Conservation (phyloP, 176 grass and related monocot genomes). For the Triticum timopheevii region DNA sequence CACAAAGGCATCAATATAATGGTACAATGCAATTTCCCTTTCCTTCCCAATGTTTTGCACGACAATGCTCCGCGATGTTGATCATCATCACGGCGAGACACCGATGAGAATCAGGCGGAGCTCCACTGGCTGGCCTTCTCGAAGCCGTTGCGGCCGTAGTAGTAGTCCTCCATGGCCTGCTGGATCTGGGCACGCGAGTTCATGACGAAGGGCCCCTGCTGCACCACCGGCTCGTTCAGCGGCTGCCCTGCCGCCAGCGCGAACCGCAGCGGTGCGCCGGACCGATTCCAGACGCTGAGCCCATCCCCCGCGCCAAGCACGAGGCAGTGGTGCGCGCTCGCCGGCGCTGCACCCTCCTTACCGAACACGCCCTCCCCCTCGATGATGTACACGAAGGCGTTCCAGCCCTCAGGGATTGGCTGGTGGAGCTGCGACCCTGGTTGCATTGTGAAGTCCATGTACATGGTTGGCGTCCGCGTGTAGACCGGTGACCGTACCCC, state of each 20-base stretch:
- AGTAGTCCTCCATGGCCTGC: slow-evolving; percentile 78
- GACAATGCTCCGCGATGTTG: not conserved
- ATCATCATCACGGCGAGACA: not conserved
- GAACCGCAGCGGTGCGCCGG: slow-evolving; percentile 47
- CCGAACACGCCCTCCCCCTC: slow-evolving; percentile 78
- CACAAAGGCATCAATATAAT: not conserved
- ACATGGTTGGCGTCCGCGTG: slow-evolving; percentile 57
- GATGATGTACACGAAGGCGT: slow-evolving; percentile 77
- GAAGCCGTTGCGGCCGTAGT: slow-evolving; percentile 61
- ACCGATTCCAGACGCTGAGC: slow-evolving; percentile 63
- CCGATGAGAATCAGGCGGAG: not conserved
- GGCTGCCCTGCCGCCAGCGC: slow-evolving; percentile 62
- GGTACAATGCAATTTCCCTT: not conserved
- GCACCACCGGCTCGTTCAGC: slow-evolving; percentile 58
- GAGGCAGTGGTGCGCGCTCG: slow-evolving; percentile 52
- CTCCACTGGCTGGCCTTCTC: slow-evolving; percentile 66
- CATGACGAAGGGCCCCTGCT: slow-evolving; percentile 87
- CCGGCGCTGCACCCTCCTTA: not conserved
- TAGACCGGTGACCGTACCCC: slow-evolving; percentile 49
- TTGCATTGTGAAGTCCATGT: slow-evolving; percentile 61
- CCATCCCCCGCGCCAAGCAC: slow-evolving; percentile 66
- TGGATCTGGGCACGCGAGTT: slow-evolving; percentile 71
- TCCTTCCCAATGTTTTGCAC: not conserved
- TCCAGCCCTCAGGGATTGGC: slow-evolving; percentile 66
- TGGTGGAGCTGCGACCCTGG: slow-evolving; percentile 59